A percentile compares a stretch with the other conserved stretches of the same genome.
These are phyloP conservation scores for Nakazawaea wickerhamii DNA, from an alignment of 805 yeast species.

Conservation along the genomic window DNA sequence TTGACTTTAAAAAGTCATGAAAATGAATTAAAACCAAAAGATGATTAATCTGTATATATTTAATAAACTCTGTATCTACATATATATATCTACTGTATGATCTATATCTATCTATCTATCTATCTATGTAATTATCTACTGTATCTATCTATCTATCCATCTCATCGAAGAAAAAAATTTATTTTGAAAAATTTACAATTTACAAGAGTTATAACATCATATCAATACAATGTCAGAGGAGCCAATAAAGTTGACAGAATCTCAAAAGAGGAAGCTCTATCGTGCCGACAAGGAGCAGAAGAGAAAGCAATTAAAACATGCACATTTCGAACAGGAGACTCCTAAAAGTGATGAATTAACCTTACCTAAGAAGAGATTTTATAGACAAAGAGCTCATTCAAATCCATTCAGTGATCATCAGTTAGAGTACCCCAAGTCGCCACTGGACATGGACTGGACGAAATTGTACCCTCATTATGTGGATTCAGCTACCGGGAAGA, in stretches of 20 bases:
- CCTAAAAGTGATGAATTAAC: conserved; percentile 27
- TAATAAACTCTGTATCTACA: not conserved
- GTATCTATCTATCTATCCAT: too few relatives aligned
- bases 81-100: not conserved
- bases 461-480: conserved; percentile 61
- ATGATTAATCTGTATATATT: not conserved
- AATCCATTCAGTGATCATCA: conserved; percentile 96
- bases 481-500: conserved; percentile 34
- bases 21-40: conserved; percentile 21
- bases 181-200: not conserved
- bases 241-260: conserved; percentile 10
- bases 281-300: conserved; percentile 41
- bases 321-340: conserved; percentile 30
- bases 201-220: too few relatives aligned
- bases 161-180: not conserved
- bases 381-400: conserved; percentile 96
- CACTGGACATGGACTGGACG: conserved; percentile 85
- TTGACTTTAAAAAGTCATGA: conserved; percentile 65
- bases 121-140: too few relatives aligned
- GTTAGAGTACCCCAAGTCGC: conserved; percentile 79
- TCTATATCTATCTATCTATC: too few relatives aligned
- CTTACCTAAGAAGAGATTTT: conserved; percentile 79
- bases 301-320: conserved; percentile 39
- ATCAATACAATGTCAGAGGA: not conserved
- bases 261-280: conserved; percentile 42